These are phyloP conservation scores for Nothomitra cinnamomea DNA, from an alignment of 2,329 filamentous ascomycete genomes.

Conservation along the genomic window DNA sequence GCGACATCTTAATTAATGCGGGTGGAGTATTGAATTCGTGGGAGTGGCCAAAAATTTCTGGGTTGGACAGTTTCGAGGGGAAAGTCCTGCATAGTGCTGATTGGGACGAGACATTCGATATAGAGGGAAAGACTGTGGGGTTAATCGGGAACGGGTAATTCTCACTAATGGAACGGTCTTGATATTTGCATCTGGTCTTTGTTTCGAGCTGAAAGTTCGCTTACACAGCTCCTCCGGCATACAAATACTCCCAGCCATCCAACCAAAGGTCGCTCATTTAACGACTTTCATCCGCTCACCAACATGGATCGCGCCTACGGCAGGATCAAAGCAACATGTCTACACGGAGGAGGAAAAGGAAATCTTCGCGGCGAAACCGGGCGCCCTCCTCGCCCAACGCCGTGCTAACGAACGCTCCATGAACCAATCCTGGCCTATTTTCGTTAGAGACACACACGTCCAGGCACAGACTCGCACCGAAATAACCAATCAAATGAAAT, in stretches of 20 bases:
- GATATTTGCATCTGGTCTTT: too few species aligned
- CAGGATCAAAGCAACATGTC: neutral
- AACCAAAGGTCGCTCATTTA: slow-evolving; percentile 3
- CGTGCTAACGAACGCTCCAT: neutral
- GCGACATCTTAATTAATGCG: slow-evolving; percentile 22
- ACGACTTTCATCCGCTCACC: slow-evolving; percentile 1
- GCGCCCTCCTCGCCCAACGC: neutral
- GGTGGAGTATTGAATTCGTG: slow-evolving; percentile 25
- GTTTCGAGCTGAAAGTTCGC: neutral
- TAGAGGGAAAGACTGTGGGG: slow-evolving; percentile 17
- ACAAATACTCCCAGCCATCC: slow-evolving; percentile 13
- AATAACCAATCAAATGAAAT: neutral
- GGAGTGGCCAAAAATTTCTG: slow-evolving; percentile 30
- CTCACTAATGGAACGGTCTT: neutral
- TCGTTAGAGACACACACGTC: neutral
- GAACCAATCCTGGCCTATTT: neutral
- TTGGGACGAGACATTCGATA: slow-evolving; percentile 23
- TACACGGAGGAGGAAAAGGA: slow-evolving; percentile 4
- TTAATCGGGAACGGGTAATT: slow-evolving; percentile 20
- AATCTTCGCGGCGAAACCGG: neutral
- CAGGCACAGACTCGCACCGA: neutral
- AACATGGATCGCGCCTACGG: slow-evolving; percentile 2
- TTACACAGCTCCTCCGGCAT: slow-evolving; percentile 14
- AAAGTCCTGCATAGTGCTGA: slow-evolving; percentile 27
- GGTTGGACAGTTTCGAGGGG: slow-evolving; percentile 29